These are phyloP conservation scores for Pseudogymnoascus sp. DNA, from an alignment of 2,329 filamentous ascomycete genomes.

Conservation along the genomic window DNA sequence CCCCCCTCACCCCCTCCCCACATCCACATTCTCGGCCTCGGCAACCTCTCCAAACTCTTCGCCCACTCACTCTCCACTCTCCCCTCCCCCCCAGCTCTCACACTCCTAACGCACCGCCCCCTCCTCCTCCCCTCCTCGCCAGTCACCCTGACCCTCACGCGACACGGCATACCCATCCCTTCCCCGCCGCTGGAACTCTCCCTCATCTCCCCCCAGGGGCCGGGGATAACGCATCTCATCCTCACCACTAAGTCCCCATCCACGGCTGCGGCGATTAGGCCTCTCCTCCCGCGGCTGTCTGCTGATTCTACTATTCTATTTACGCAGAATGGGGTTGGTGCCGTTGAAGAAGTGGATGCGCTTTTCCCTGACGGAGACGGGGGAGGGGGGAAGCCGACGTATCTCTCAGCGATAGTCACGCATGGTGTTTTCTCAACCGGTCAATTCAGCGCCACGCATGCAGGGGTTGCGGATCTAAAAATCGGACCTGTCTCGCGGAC, in stretches of 20 bases:
- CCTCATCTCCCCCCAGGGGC: conserved; percentile 4
- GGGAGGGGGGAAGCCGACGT: conserved; percentile 47
- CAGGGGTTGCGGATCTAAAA: conserved; percentile 39
- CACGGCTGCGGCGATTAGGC: conserved; percentile 52
- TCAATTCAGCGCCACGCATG: conserved; percentile 43
- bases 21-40: conserved; percentile 71
- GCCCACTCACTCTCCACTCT: conserved; percentile 57
- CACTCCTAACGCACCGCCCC: conserved; percentile 64
- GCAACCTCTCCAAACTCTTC: conserved; percentile 72
- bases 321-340: conserved; percentile 80
- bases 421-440: conserved; percentile 46
- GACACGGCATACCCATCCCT: too few relatives aligned
- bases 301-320: conserved; percentile 66
- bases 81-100: conserved; percentile 58
- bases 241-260: conserved; percentile 66
- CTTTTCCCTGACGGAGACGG: conserved; percentile 44
- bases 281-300: conserved; percentile 53
- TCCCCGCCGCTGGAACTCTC: conserved; percentile 23
- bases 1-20: conserved; percentile 36
- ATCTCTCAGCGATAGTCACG: conserved; percentile 57
- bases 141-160: too few relatives aligned
- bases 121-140: conserved; percentile 27
- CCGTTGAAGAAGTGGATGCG: conserved; percentile 50
- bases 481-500: conserved; percentile 36
- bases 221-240: conserved; percentile 60